phyloP scores from a whole-genome alignment of 139 green algal species.

The Dunaliella primolecta region DNA sequence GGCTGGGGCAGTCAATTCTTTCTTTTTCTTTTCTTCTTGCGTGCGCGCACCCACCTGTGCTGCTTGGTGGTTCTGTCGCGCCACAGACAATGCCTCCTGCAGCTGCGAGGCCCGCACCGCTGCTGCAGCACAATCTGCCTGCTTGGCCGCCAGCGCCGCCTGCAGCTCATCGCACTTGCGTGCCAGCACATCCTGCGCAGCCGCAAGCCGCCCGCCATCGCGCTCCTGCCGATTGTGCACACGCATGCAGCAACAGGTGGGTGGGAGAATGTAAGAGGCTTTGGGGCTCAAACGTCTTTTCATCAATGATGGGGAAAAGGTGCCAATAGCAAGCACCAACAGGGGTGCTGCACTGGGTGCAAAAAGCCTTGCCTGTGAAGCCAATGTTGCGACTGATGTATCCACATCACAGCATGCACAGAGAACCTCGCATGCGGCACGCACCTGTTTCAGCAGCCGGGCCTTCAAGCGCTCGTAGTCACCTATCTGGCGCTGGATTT shows the following conservation, averaged over 20 bases:
- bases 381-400: too few species aligned
- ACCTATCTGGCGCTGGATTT: conserved; percentile 29
- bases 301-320: too few species aligned
- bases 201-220: conserved; percentile 24
- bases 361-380: too few species aligned
- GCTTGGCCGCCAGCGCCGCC: conserved; percentile 16
- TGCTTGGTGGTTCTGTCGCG: background rate
- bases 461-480: conserved; percentile 37
- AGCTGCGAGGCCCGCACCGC: conserved; percentile 16
- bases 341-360: too few species aligned
- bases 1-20: too few species aligned
- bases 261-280: too few species aligned
- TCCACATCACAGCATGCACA: too few species aligned
- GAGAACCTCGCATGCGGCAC: background rate
- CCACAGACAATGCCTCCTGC: conserved; percentile 13
- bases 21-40: too few species aligned
- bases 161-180: conserved; percentile 20
- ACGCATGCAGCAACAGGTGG: background rate
- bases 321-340: too few species aligned
- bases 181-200: conserved; percentile 35
- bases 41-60: conserved; percentile 1
- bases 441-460: background rate
- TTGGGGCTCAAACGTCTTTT: too few species aligned
- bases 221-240: conserved; percentile 24
- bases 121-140: conserved; percentile 26